Conservation (phyloP, 2,329 filamentous ascomycete species). For the Hirsutella rhossiliensis region DNA sequence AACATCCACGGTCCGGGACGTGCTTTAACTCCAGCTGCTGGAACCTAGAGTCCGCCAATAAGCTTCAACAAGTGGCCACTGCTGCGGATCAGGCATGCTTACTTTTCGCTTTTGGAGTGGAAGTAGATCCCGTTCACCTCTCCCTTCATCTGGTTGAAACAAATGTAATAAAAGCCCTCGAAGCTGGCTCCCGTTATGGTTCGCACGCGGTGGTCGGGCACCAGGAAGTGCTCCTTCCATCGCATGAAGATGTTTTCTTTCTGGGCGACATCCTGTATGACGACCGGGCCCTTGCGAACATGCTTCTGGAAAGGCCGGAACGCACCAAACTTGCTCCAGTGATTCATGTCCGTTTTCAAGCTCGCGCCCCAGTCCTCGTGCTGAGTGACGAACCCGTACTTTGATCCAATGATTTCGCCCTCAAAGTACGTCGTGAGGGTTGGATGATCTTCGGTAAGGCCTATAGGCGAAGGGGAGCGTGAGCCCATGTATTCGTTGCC, state of each 20-base stretch:
- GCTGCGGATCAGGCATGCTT: conserved; percentile 24
- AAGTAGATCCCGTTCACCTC: conserved; percentile 92
- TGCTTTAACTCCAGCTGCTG: conserved; percentile 89
- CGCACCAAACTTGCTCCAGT: conserved; percentile 84
- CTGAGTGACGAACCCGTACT: conserved; percentile 86
- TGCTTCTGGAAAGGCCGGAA: conserved; percentile 63
- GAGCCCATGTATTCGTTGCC: too few species aligned
- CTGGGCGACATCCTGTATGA: conserved; percentile 60
- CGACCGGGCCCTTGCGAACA: conserved; percentile 40
- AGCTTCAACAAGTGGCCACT: not conserved
- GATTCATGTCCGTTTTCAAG: conserved; percentile 80
- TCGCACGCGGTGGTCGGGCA: conserved; percentile 84
- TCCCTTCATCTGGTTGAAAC: conserved; percentile 86
- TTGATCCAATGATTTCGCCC: conserved; percentile 91
- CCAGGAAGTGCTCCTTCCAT: conserved; percentile 97
- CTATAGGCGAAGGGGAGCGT: conserved; percentile 30
- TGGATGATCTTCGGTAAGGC: conserved; percentile 87
- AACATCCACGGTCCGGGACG: conserved; percentile 73
- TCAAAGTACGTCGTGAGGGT: conserved; percentile 98
- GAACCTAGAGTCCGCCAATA: conserved; percentile 44
- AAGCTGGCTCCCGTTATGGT: conserved; percentile 93
- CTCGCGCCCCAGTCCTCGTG: conserved; percentile 86
- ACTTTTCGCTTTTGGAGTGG: conserved; percentile 97
- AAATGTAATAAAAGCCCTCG: conserved; percentile 98
- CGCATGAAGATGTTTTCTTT: conserved; percentile 93